Base-by-base conservation (phyloP, 331 rosid genomes). In the Arachis monticola region DNA sequence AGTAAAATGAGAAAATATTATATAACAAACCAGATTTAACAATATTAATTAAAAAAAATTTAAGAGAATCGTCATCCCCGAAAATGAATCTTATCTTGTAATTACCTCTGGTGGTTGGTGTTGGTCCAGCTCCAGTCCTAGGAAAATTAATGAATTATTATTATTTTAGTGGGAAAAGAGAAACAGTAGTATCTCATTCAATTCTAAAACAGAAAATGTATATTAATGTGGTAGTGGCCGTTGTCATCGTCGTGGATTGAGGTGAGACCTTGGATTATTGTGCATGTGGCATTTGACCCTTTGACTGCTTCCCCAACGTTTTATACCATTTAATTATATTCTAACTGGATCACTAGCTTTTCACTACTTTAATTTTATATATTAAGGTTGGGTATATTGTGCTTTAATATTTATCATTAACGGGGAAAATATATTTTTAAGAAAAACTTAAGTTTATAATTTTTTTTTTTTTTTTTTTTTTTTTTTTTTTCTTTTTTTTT, bases 251-350 rank as follows among this genome's bases (percentile, higher is more conserved):
- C 76, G 73, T 80, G 7, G 80, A 80, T 80, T 74, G 71, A 31
- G 71, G 75, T 50, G 70, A 0, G 75, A 38, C 48, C 2, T 12
- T 2, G 27, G 47, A 40, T 53, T 9, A 11, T 58, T 2, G 72
- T 62, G 80, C 80, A 77, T 69, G 84, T 62, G 69, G 32, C 77
- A 62, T 64, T 80, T 81, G 53, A 76, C 78, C 63, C 77, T 80
- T 81, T 81, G 84, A 81, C 84, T 27, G 11, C 27, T 70, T 50
- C 35, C 45, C 79, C 74, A 10, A 22, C 42, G 70, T 56, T 52
- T 78, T 70, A 63, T 51, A 51, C 38, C 42, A 58, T 62, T 12
- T 5, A 14, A 7, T 57, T 17, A 22, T 22, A 22, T 22, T 22
- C 27, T 22, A 22, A 22, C 1, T 22, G 27, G 27, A 22, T 22